Evolutionary conservation across 768 basidiomycete genomes (phyloP), one percentile per base, ranked within the genome.

Genomic region (Mycena metata): DNA sequence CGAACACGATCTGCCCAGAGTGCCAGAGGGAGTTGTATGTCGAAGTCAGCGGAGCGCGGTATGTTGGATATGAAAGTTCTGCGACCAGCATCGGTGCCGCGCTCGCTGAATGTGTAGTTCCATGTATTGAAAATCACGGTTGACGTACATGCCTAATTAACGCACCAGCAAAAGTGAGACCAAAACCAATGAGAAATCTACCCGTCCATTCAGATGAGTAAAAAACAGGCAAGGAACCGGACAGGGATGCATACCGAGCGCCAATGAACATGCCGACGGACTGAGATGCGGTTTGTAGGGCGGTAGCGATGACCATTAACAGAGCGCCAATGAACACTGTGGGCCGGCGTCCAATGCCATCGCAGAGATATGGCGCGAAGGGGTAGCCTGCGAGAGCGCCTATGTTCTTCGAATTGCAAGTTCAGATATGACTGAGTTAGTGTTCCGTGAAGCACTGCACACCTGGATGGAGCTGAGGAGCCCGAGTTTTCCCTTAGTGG

Each of bases 21-120:
- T 93, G 93, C 93, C 94, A 95, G 67, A 94, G 88, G 30, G 92
- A 91, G 83, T 94, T 93, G 82, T 92, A 94, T 45, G 89, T 79
- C 4, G 92, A 90, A 16, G 92, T 95, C 65, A 96, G 78, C 36
- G 89, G 89, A 11, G 90, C 91, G 71, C 95, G 94, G 78, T 96
- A 91, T 13, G 86, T 82, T 12, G 94, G 95, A 77, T 95, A 95
- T 0, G 94, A 85, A n/a, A 96, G 79, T 79, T 96, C 95, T 50
- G 93, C 91, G 63, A 96, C 89, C 79, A 96, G 80, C 84, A 95
- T 86, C 11, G 95, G 94, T 12, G 94, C 92, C 47, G 92, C 89
- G 72, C 88, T 90, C 23, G 87, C 88, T 85, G 19, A 17, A 30
- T 9, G 21, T n/a, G n/a, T n/a, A n/a, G 23, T 19, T 67, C 24